Conservation (phyloP, 2,329 filamentous ascomycete species). For the Exophiala lecanii-corni region DNA sequence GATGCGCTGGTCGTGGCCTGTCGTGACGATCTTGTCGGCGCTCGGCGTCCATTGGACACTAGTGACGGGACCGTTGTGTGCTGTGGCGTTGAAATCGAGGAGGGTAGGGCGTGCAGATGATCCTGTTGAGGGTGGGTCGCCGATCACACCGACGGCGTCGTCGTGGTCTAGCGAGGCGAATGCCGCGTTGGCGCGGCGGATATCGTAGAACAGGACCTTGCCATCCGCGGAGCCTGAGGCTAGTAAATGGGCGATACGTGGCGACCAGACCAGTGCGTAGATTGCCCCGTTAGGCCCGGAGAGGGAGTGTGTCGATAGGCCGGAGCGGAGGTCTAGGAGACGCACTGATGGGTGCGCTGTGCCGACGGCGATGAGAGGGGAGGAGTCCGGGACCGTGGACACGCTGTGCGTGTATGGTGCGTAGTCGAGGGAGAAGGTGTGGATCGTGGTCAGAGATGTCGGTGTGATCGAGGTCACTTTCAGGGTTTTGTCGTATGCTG, state of each 20-base stretch:
- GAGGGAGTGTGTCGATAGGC: conserved; percentile 67
- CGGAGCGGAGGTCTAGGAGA: conserved; percentile 80
- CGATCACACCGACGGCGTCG: conserved; percentile 65
- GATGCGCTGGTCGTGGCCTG: conserved; percentile 78
- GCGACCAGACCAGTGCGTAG: conserved; percentile 74
- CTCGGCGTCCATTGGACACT: conserved; percentile 80
- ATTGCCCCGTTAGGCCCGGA: conserved; percentile 64
- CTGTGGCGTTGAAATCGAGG: conserved; percentile 47
- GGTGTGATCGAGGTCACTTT: conserved; percentile 41
- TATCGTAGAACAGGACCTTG: conserved; percentile 78
- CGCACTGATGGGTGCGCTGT: conserved; percentile 81
- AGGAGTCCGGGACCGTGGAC: conserved; percentile 61
- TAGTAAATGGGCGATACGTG: conserved; percentile 64
- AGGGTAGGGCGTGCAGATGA: conserved; percentile 30
- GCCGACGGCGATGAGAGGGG: conserved; percentile 77
- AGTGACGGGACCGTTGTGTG: conserved; percentile 79
- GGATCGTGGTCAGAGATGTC: conserved; percentile 37
- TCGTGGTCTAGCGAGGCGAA: conserved; percentile 79
- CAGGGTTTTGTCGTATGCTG: conserved; percentile 43
- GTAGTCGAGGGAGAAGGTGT: conserved; percentile 44
- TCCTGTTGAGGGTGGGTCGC: conserved; percentile 26
- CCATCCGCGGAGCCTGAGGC: conserved; percentile 84
- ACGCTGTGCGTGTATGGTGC: conserved; percentile 62
- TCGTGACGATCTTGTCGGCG: conserved; percentile 69
- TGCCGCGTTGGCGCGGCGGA: conserved; percentile 70